phyloP scores from a whole-genome alignment of 768 basidiomycete species.

The Dacryopinax primogenitus region DNA sequence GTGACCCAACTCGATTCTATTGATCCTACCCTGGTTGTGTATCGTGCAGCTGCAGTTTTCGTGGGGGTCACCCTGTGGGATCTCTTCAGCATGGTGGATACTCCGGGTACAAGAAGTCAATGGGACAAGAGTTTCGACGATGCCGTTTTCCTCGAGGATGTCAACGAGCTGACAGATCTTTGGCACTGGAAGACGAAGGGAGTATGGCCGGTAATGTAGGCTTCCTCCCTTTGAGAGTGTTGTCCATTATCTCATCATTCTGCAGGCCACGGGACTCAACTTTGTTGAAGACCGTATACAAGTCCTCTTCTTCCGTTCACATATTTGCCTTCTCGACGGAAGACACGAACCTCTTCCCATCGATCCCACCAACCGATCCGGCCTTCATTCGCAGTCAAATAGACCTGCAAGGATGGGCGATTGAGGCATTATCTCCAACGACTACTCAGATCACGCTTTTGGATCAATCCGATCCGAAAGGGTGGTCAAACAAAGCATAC shows the following conservation, averaged over 20 bases:
- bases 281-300: constrained; percentile 89
- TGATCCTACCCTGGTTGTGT: constrained; percentile 91
- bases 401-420: constrained; percentile 98
- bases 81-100: constrained; percentile 73
- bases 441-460: constrained; percentile 87
- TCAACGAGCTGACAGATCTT: constrained; percentile 78
- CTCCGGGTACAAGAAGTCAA: constrained; percentile 63
- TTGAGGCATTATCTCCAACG: constrained; percentile 86
- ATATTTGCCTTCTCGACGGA: constrained; percentile 92
- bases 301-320: constrained; percentile 87
- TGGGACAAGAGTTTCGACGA: constrained; percentile 92
- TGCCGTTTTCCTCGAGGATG: constrained; percentile 71
- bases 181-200: constrained; percentile 90
- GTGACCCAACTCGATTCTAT: constrained; percentile 94
- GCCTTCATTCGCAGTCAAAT: constrained; percentile 84
- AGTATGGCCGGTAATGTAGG: constrained; percentile 86
- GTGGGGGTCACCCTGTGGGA: constrained; percentile 96
- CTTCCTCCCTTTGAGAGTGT: background rate
- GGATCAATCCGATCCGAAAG: constrained; percentile 94
- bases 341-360: constrained; percentile 73
- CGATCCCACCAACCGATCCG: constrained; percentile 50
- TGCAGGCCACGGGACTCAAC: constrained; percentile 77
- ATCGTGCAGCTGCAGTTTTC: constrained; percentile 91
- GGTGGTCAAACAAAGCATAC: constrained; percentile 89
- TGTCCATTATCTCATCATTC: constrained; percentile 6